Base-by-base conservation (phyloP, 345 rosid genomes). In the Raphanus raphanistrum region DNA sequence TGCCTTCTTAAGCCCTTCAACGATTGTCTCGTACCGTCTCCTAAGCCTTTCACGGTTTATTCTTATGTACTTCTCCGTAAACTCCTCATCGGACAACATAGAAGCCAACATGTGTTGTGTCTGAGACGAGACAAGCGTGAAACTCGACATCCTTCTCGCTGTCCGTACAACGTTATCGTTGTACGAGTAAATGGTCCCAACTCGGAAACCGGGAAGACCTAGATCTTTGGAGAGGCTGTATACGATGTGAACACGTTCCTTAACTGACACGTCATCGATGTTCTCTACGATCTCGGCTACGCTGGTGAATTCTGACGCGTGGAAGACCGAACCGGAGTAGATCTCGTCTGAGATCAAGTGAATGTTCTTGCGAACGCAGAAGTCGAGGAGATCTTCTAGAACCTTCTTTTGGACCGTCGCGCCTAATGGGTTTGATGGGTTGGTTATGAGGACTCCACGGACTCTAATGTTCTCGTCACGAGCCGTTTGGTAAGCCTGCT, bases 181-280 rank as follows among this genome's bases (percentile, higher is more conserved):
- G 88, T 88, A 92, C 8, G 99, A 95, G 68, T 95, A 95, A 3
- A 95, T 89, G 0, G 97, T 92, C 50, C 99, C 99, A 2, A 94
- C 97, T 50, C 98, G 81, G 57, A 94, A 94, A 48, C 98, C 98
- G 0, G 98, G 98, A 13, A 94, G 95, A 63, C 98, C 97, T 2
- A 94, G 95, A 83, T 94, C 98, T 71, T 94, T 94, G 8, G 98
- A 94, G 11, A 94, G 95, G 61, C 97, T 90, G 67, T 95, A 95
- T 4, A 95, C 99, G 38, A 95, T 91, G 88, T 95, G 99, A 45
- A 95, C 94, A 73, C 92, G 83, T 72, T 95, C 99, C 60, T 70
- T 71, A 15, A 80, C 63, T 33, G 80, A 31, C 2, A 84, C 73
- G 63, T 85, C 80, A 48, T 68, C 81, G 59, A 83, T 78, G 2